phyloP scores from a whole-genome alignment of 2,329 filamentous ascomycete genomes.

The Colletotrichum endophyticum region DNA sequence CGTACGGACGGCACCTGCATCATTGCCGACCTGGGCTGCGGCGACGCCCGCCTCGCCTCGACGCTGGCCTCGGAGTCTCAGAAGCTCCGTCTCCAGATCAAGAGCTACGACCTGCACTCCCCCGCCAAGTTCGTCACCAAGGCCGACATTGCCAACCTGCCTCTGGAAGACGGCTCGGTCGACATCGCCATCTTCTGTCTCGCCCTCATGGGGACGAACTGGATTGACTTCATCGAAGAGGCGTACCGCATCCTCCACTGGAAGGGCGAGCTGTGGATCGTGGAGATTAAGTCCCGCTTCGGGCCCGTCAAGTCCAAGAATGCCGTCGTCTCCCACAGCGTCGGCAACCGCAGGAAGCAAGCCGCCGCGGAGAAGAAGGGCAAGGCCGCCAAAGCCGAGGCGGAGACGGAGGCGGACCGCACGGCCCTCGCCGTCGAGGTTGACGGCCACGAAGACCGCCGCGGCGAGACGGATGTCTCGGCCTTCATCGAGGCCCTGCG shows the following conservation, averaged over 20 bases:
- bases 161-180: slow-evolving; percentile 74
- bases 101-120: slow-evolving; percentile 86
- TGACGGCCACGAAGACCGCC: slow-evolving; percentile 67
- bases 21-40: slow-evolving; percentile 92
- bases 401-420: slow-evolving; percentile 46
- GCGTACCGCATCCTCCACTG: slow-evolving; percentile 89
- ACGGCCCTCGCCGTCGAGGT: slow-evolving; percentile 72
- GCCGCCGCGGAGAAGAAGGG: slow-evolving; percentile 47
- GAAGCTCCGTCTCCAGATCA: slow-evolving; percentile 74
- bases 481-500: slow-evolving; percentile 85
- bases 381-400: slow-evolving; percentile 41
- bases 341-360: slow-evolving; percentile 69
- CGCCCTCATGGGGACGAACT: slow-evolving; percentile 98
- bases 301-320: slow-evolving; percentile 47
- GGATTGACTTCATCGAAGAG: slow-evolving; percentile 95
- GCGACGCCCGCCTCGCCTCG: slow-evolving; percentile 82
- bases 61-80: slow-evolving; percentile 67
- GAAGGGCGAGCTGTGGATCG: slow-evolving; percentile 96
- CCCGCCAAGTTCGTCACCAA: slow-evolving; percentile 79
- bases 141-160: slow-evolving; percentile 87
- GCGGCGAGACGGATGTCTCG: slow-evolving; percentile 82
- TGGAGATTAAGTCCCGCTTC: slow-evolving; percentile 96
- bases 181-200: slow-evolving; percentile 95
- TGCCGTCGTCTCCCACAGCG: slow-evolving; percentile 67
- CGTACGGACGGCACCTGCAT: slow-evolving; percentile 75